These are phyloP conservation scores for Suhomyces faveliae DNA, from an alignment of 805 yeast species.

Conservation along the genomic window DNA sequence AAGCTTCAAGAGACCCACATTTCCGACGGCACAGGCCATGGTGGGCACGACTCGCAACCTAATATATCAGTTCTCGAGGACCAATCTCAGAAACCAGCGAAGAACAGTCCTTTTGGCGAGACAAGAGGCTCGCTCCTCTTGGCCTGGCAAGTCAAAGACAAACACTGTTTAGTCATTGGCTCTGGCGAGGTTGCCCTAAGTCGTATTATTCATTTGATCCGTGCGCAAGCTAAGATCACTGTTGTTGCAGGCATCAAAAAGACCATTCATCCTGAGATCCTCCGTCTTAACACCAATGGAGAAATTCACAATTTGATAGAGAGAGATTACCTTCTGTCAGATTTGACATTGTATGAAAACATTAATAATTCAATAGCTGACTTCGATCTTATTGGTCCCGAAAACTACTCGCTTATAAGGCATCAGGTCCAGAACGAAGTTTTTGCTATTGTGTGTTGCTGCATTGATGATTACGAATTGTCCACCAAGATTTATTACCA, in stretches of 20 bases:
- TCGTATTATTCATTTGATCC: slow-evolving; percentile 61
- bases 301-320: slow-evolving; percentile 40
- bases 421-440: slow-evolving; percentile 33
- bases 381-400: slow-evolving; percentile 17
- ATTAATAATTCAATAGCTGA: slow-evolving; percentile 14
- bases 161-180: slow-evolving; percentile 69
- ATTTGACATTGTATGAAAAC: slow-evolving; percentile 50
- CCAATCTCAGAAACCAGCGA: neutral
- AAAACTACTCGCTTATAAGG: slow-evolving; percentile 30
- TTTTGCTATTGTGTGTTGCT: slow-evolving; percentile 69
- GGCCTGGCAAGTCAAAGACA: slow-evolving; percentile 71
- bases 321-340: slow-evolving; percentile 46
- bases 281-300: slow-evolving; percentile 32
- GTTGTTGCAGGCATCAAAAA: slow-evolving; percentile 49
- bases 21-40: neutral
- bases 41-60: neutral
- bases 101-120: neutral
- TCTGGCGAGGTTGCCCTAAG: slow-evolving; percentile 78
- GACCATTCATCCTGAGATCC: slow-evolving; percentile 28
- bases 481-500: slow-evolving; percentile 57
- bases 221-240: slow-evolving; percentile 69
- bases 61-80: neutral
- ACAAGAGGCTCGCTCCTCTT: slow-evolving; percentile 56
- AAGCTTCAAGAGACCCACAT: neutral
- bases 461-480: slow-evolving; percentile 67